Conservation (phyloP, 208 protist species). For the Wallacemonas rigidus region DNA sequence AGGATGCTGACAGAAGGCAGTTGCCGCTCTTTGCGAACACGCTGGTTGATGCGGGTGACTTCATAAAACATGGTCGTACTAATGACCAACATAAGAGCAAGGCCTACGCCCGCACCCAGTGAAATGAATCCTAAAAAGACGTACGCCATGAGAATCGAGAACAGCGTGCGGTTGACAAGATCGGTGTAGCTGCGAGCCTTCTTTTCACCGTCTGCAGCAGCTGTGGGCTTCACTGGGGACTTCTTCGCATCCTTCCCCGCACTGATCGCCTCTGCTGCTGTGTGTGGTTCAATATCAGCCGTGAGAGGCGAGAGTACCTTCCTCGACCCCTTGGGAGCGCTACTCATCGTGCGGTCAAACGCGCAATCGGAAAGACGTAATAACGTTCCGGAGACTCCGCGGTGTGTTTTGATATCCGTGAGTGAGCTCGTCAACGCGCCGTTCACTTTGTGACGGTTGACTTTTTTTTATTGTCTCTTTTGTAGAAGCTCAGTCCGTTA, state of each 20-base stretch:
- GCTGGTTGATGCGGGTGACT: constrained; percentile 87
- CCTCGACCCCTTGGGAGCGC: neutral
- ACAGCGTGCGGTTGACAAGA: constrained; percentile 84
- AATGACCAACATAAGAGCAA: constrained; percentile 70
- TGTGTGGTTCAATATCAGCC: constrained; percentile 7
- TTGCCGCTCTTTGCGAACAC: constrained; percentile 70
- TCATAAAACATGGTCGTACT: constrained; percentile 86
- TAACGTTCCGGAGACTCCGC: too few species aligned
- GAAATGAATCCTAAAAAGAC: constrained; percentile 80
- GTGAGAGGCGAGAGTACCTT: constrained; percentile 30
- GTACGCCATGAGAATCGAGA: constrained; percentile 85
- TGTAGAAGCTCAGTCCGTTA: too few species aligned
- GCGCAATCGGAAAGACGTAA: too few species aligned
- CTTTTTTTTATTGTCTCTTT: too few species aligned
- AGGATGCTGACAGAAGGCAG: constrained; percentile 71
- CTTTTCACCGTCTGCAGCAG: constrained; percentile 15
- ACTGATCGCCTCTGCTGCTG: neutral
- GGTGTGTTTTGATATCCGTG: too few species aligned
- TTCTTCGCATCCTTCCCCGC: neutral
- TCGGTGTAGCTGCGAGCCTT: constrained; percentile 58
- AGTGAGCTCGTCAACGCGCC: too few species aligned
- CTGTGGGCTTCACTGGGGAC: neutral
- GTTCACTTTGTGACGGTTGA: too few species aligned
- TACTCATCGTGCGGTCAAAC: constrained; percentile 1
- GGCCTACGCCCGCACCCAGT: constrained; percentile 71